Base-by-base conservation (phyloP, 1,139 yeast genomes). In the Geotrichum siamense region DNA sequence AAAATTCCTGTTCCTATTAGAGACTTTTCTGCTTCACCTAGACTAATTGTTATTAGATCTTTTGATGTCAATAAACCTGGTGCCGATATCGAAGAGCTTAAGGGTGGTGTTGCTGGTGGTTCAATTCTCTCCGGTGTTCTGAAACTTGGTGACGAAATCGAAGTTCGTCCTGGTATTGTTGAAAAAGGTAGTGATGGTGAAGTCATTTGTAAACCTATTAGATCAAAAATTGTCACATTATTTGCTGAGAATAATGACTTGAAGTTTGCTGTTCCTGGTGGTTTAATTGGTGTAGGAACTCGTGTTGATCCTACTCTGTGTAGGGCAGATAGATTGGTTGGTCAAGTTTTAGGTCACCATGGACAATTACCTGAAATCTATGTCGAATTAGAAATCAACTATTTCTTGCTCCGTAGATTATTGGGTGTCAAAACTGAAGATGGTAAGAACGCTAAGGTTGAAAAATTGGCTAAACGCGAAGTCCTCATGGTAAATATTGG, bases 31-130 rank as follows among this genome's bases (percentile, higher is more conserved):
- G 94, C 95, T 33, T 79, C 89, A 51, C 98, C 98, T 58, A 79
- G 94, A 63, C 78, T 93, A 61, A 93, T 93, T 64, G 98, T 93
- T 51, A 93, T 93, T 61, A 83, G 99, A 73, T 91, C 98, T 31
- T 93, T 93, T 64, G 99, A 93, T 68, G 98, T 93, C 53, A 93
- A 93, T 72, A 87, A 86, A 69, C 99, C 99, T 50, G 99, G 99
- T 72, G 82, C 96, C 35, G 97, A 89, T 67, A 85, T 93, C 56
- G 94, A 84, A 55, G 98, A 91, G 59, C 76, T 93, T 64, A 89
- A 89, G 72, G 99, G 99, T 60, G 99, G 99, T 78, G 98, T 93
- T 63, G 99, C 99, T 39, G 99, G 99, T 73, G 99, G 99, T 56
- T 86, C 96, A 45, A 91, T 93, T 59, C 75, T 91, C 62, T 86